Conservation (phyloP, 129 eudicot species). For the sunflower (Helianthus annuus) region DNA sequence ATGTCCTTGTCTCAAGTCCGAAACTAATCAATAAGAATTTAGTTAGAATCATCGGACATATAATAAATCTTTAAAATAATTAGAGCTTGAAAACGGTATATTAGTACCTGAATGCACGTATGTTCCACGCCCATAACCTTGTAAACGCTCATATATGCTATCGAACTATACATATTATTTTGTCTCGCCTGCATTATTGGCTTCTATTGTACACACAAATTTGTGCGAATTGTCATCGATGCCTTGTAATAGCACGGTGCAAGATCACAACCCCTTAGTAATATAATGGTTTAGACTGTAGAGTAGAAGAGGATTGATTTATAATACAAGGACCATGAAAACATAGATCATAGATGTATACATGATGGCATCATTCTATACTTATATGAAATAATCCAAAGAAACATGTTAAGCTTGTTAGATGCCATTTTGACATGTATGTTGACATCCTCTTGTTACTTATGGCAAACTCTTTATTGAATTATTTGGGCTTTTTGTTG, state of each 20-base stretch:
- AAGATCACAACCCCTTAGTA: not conserved
- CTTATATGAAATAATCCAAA: constrained; percentile 17
- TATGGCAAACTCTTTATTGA: not conserved
- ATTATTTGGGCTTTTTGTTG: not conserved
- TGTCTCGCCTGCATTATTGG: not conserved
- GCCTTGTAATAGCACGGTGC: not conserved
- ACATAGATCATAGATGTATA: constrained; percentile 14
- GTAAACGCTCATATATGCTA: not conserved
- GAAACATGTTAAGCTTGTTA: not conserved
- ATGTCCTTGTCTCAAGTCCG: not conserved
- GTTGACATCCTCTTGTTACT: constrained; percentile 37
- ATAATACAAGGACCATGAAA: constrained; percentile 20
- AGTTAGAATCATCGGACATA: not conserved
- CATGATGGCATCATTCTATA: constrained; percentile 40
- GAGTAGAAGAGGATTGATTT: constrained; percentile 16
- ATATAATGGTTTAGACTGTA: not conserved
- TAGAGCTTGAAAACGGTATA: not conserved
- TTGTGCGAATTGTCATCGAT: not conserved
- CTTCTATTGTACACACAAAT: not conserved
- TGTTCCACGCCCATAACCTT: constrained; percentile 13
- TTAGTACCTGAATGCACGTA: not conserved
- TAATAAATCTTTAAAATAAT: not conserved
- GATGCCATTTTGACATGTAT: constrained; percentile 27
- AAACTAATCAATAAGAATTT: not conserved
- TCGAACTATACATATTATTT: not conserved